phyloP scores from a whole-genome alignment of 371 early-diverging fungal genomes.

The Rhizopus delemar region DNA sequence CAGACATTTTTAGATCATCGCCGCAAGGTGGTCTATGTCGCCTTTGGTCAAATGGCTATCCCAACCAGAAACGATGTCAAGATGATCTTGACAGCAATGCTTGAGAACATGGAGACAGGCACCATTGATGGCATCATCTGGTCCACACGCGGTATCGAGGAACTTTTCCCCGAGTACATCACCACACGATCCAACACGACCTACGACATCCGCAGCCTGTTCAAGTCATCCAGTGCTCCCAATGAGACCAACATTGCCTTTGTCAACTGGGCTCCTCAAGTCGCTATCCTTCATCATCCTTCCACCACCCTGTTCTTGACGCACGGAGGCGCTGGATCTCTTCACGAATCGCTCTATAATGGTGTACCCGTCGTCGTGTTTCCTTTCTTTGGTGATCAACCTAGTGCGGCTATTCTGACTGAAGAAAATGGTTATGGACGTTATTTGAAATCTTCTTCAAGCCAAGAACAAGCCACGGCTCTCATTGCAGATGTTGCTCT shows the following conservation, averaged over 20 bases:
- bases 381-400: slow-evolving; percentile 51
- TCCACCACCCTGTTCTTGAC: slow-evolving; percentile 32
- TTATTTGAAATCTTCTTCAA: neutral
- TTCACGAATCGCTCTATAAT: slow-evolving; percentile 36
- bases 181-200: slow-evolving; percentile 6
- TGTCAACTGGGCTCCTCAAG: slow-evolving; percentile 42
- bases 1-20: slow-evolving; percentile 24
- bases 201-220: slow-evolving; percentile 2
- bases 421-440: slow-evolving; percentile 13
- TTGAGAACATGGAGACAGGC: slow-evolving; percentile 22
- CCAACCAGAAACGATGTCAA: slow-evolving; percentile 10
- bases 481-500: neutral
- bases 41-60: slow-evolving; percentile 36
- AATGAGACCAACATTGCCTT: slow-evolving; percentile 12
- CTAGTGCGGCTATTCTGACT: slow-evolving; percentile 2
- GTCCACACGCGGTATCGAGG: slow-evolving; percentile 15
- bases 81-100: slow-evolving; percentile 23
- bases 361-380: slow-evolving; percentile 32
- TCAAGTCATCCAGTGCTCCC: neutral
- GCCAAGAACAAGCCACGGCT: neutral
- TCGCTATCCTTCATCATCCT: slow-evolving; percentile 37
- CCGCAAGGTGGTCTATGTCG: slow-evolving; percentile 32
- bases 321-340: slow-evolving; percentile 41
- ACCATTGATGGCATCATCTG: slow-evolving; percentile 39
- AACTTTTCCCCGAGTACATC: slow-evolving; percentile 13